Evolutionary conservation across 83 land plant species (phyloP), one percentile per base, ranked within the genome.

Genomic region (Larix sibirica): DNA sequence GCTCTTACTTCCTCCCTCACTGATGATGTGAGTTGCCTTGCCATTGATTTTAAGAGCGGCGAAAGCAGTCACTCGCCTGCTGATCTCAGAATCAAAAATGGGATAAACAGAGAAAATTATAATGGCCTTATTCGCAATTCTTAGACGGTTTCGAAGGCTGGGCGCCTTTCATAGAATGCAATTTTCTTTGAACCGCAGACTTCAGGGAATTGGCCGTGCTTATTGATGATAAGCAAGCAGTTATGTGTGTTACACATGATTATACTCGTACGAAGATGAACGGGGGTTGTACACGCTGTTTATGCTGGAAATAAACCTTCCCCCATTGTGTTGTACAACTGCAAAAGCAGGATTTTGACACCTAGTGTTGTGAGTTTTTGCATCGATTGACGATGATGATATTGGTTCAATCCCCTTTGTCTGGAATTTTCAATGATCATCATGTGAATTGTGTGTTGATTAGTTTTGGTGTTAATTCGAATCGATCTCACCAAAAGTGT

Each of bases 131-230:
- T 50, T 50, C 96, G 7, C 96, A 94, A 0, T 86, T 80, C 81
- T 85, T 94, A 23, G 91, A 90, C 9, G 84, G 81, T 26, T 94
- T 71, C 76, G 80, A 89, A 1, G 94, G 96, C 40, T 92, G 94
- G 94, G 94, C 94, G 0, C 83, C 90, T 91, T 94, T 94, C 80
- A 91, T 94, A n/a, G 96, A 94, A 83, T 94, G 94, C 38, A 94
- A 94, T 76, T 91, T 94, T 81, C 90, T 94, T 33, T 94, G 89
- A 84, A 85, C 92, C 59, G 89, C 86, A 4, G 96, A 92, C 76
- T 76, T 94, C 21, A 83, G 91, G 81, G 92, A 94, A 81, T 80
- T 94, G 64, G 81, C 68, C 21, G 91, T 84, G 54, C 85, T 90
- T 60, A 83, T 90, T 54, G 94, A 94, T 62, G 92, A 94, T n/a